Base-by-base conservation (phyloP, 768 basidiomycete species). In the Boletus subcaerulescens region DNA sequence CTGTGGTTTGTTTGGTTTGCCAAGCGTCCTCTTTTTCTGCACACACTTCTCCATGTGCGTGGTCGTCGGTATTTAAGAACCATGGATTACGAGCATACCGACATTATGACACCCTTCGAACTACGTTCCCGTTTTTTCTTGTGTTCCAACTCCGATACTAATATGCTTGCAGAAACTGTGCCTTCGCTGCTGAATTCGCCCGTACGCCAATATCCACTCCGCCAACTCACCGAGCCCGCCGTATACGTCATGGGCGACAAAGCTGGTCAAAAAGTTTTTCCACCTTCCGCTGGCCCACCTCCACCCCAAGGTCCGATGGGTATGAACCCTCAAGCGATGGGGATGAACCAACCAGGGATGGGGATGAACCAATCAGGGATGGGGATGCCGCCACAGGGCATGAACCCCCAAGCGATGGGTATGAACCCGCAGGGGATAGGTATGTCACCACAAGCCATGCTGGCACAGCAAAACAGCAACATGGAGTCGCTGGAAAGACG, bases 231-330 rank as follows among this genome's bases (percentile, higher is more conserved):
- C 56, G 88, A 91, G 57, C 85, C 87, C 1, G 60, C 81, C 3
- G 75, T 91, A 15, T 92, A 76, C 65, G 85, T 93, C 43, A 64
- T 82, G 45, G 91, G 90, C 20, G 88, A 89, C 15, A 87, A 85
- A 58, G 73, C 74, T 32, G 91, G 91, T 0, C 85, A 89, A 67
- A 89, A 89, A 63, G 82, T 80, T 2, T 80, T 67, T 56, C 65
- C 66, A 0, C 52, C 65, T 33, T 75, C 74, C 3, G 56, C 59
- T 15, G 69, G 59, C 3, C 67, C 71, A 18, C 73, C 76, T 43
- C 70, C 72, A 0, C 64, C 65, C 10, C 65, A 60, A 36, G 61
- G 53, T 9, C 61, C 58, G n/a, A 65, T 68, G 33, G 59, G 55
- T 4, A 66, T 74, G 63, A 62, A 33, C 33, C 57, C 66, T 12